Evolutionary conservation across 2,329 filamentous ascomycete species (phyloP).

Genomic region (Magnaporthiopsis poae): DNA sequence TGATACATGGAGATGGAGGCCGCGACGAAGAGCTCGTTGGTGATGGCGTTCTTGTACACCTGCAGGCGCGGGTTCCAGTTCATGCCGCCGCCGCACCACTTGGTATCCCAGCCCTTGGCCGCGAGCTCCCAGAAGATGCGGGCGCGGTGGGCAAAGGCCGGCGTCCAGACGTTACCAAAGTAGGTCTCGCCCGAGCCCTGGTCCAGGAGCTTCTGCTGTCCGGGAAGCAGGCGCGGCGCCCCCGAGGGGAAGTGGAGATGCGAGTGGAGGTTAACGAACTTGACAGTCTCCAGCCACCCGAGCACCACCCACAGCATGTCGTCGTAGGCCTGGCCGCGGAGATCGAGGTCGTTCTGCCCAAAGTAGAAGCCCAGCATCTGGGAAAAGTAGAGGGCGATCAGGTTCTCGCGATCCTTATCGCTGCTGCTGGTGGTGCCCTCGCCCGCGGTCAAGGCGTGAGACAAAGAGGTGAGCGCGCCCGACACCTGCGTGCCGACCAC

Average conservation of each 20-base stretch:
- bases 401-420: conserved; percentile 55
- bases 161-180: conserved; percentile 68
- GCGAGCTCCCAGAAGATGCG: conserved; percentile 79
- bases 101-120: conserved; percentile 68
- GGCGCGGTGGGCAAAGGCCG: conserved; percentile 71
- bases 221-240: conserved; percentile 11
- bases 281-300: conserved; percentile 75
- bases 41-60: conserved; percentile 94
- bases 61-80: conserved; percentile 71
- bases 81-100: conserved; percentile 79
- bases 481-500: conserved; percentile 73
- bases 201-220: conserved; percentile 25
- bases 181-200: conserved; percentile 36
- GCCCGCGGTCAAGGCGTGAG: conserved; percentile 40
- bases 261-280: conserved; percentile 64
- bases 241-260: conserved; percentile 44
- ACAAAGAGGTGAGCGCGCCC: conserved; percentile 61
- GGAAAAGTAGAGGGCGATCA: conserved; percentile 73
- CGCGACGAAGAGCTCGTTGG: conserved; percentile 80
- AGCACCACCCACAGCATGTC: conserved; percentile 94
- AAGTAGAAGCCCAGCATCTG: conserved; percentile 74
- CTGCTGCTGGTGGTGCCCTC: conserved; percentile 20
- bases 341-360: conserved; percentile 66
- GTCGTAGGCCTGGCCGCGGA: conserved; percentile 71
- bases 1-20: conserved; percentile 84